Evolutionary conservation across 176 grass and related monocot species (phyloP).

Genomic region (Bothriochloa decipiens): DNA sequence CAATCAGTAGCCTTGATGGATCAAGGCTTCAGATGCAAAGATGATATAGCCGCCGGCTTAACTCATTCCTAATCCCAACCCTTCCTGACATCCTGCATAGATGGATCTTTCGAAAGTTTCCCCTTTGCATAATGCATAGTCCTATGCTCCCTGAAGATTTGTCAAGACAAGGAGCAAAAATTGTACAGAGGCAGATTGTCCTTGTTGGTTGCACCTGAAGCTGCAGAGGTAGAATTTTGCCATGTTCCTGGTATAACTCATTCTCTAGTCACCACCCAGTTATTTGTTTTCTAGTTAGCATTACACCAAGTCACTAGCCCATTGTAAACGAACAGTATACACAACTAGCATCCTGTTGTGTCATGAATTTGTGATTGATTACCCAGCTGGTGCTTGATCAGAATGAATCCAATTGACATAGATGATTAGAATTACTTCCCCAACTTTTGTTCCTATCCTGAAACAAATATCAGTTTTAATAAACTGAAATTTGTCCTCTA

Average conservation of each 20-base stretch:
- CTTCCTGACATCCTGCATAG: background rate
- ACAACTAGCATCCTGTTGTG: background rate
- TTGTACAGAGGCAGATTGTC: conserved; percentile 16
- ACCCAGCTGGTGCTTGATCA: background rate
- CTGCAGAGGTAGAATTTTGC: background rate
- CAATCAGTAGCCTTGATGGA: conserved; percentile 20
- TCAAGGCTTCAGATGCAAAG: background rate
- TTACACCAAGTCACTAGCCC: background rate
- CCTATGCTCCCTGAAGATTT: background rate
- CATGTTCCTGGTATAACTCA: background rate
- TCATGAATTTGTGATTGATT: background rate
- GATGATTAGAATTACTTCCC: background rate
- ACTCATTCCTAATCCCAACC: background rate
- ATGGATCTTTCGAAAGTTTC: background rate
- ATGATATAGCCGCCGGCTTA: background rate
- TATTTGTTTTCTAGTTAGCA: background rate
- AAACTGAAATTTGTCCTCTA: background rate
- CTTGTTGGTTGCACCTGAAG: background rate
- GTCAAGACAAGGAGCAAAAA: background rate
- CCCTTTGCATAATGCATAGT: background rate
- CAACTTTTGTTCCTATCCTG: background rate
- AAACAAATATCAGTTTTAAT: background rate
- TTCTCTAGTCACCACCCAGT: background rate
- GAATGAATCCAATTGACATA: background rate
- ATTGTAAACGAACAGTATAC: background rate